Evolutionary conservation across 345 rosid species (phyloP).

Genomic region (Eucalyptus erythrocorys): DNA sequence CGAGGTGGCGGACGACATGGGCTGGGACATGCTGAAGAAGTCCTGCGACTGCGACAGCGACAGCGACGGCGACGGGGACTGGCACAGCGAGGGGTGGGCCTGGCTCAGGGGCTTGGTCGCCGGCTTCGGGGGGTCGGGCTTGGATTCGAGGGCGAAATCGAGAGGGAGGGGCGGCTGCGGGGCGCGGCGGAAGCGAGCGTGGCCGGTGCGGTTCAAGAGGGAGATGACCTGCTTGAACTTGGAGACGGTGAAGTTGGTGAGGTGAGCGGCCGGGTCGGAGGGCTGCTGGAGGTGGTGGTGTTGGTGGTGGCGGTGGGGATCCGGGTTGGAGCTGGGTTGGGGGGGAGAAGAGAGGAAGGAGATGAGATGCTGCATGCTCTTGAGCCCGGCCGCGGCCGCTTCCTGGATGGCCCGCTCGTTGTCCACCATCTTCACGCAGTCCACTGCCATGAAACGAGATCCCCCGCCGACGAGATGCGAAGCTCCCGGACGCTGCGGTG

Average conservation of each 20-base stretch:
- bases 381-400: constrained; percentile 31
- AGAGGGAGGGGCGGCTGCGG: not conserved
- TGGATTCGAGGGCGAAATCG: not conserved
- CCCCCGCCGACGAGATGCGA: not conserved
- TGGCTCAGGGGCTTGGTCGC: not conserved
- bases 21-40: not conserved
- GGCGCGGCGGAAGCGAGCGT: constrained; percentile 37
- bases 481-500: not conserved
- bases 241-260: constrained; percentile 25
- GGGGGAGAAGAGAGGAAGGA: constrained; percentile 11
- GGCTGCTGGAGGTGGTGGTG: not conserved
- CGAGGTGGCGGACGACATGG: constrained; percentile 15
- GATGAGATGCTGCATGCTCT: constrained; percentile 37
- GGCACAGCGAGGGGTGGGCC: not conserved
- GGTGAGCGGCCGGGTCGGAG: constrained; percentile 4
- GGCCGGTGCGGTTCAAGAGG: constrained; percentile 32
- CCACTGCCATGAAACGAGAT: constrained; percentile 7
- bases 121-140: not conserved
- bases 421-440: constrained; percentile 16
- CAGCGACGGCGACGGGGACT: not conserved
- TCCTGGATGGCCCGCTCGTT: constrained; percentile 26
- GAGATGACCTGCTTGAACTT: constrained; percentile 34
- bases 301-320: not conserved
- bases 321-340: not conserved
- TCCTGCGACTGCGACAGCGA: not conserved